Base-by-base conservation (phyloP, 768 basidiomycete species). In the Termitomyces sp. region DNA sequence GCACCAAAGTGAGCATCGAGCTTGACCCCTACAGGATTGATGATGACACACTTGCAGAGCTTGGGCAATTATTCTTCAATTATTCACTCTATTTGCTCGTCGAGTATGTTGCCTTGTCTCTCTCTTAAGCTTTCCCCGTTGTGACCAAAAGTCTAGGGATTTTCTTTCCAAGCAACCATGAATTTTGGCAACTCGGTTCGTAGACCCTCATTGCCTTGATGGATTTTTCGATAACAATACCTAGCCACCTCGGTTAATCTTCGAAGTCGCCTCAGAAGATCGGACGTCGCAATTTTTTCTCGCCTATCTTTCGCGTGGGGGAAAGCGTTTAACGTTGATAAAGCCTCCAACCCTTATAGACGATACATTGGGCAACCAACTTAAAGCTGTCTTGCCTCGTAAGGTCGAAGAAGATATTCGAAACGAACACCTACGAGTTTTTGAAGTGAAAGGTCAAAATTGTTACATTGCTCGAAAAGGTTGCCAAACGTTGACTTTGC, bases 221-320 rank as follows among this genome's bases (percentile, higher is more conserved):
- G 22, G 46, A 9, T 38, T 12, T 35, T 28, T 48, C 38, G 58
- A 22, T 35, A 7, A 37, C 15, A 32, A 43, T 3, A 17, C 21
- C 49, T 28, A 63, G 81, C 71, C 77, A 38, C 84, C 87, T 45
- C 82, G 84, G 22, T 75, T 89, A n/a, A 72, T 90, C 46, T 91
- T 90, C 65, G 77, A 79, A 58, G 76, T 80, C 41, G 72, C 74
- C 21, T 65, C 70, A 28, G 72, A 76, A 9, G 82, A 87, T 61
- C 59, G 56, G 21, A 66, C 74, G 11, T 75, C 81, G 0, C 70
- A 77, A 45, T 87, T 88, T 66, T 90, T 91, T 63, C 66, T 85
- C 17, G 83, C 82, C 21, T 81, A 77, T 64, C 77, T 90, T 61
- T 85, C 85, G 40, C 75, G 77, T 47, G 73, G 79, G 8, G 87